Percentiles rank a stretch among this genome's conserved stretches.
These are phyloP conservation scores for Musa troglodytarum DNA, from an alignment of 176 grass and related monocot species.

Conservation along the genomic window DNA sequence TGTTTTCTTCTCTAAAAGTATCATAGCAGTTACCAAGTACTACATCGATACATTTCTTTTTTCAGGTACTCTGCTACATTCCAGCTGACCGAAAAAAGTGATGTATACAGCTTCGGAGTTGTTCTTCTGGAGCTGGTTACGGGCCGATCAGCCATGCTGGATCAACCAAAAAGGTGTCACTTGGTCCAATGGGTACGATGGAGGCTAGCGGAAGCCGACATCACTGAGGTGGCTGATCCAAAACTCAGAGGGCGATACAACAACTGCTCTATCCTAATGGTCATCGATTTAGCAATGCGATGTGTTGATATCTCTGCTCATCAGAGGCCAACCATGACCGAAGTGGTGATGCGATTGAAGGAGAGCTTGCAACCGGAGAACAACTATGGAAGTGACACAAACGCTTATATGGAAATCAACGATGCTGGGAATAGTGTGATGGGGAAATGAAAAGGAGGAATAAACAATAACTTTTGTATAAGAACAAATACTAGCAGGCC, in stretches of 20 bases:
- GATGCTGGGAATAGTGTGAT: too few species aligned
- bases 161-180: not conserved
- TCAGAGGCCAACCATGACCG: conserved; percentile 29
- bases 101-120: too few species aligned
- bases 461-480: too few species aligned
- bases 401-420: too few species aligned
- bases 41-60: not conserved
- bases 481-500: too few species aligned
- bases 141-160: not conserved
- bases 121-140: conserved; percentile 10
- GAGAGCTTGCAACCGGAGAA: conserved; percentile 15
- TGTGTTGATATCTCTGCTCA: conserved; percentile 3
- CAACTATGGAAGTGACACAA: too few species aligned
- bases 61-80: not conserved
- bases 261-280: conserved; percentile 22
- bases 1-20: too few species aligned
- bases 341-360: conserved; percentile 13
- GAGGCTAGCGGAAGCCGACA: conserved; percentile 24
- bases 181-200: conserved; percentile 16
- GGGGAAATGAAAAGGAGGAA: too few species aligned
- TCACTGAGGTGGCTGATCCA: conserved; percentile 22
- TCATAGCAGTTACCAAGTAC: not conserved
- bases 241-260: conserved; percentile 12
- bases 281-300: conserved; percentile 23
- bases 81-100: not conserved